phyloP scores from a whole-genome alignment of 305 asterid species.

The Striga hermonthica region DNA sequence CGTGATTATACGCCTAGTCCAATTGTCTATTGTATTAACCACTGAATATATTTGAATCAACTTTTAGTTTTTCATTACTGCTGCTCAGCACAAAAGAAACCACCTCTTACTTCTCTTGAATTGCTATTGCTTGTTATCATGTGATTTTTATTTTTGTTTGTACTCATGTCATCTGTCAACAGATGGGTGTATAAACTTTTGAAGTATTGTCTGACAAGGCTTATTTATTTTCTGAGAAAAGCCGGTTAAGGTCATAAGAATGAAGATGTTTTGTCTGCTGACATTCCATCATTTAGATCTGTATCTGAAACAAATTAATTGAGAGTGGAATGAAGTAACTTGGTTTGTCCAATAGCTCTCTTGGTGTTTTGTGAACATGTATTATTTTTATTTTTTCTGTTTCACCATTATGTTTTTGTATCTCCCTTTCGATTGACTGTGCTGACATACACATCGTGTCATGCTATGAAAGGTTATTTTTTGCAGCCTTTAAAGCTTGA shows the following conservation, averaged over 20 bases:
- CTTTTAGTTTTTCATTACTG: too few relatives aligned
- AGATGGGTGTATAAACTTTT: background rate
- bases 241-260: background rate
- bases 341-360: background rate
- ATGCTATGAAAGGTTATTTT: background rate
- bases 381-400: background rate
- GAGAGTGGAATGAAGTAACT: background rate
- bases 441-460: background rate
- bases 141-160: background rate
- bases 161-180: background rate
- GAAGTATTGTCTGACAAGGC: background rate
- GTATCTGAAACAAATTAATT: background rate
- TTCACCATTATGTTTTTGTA: too few relatives aligned
- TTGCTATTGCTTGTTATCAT: too few relatives aligned
- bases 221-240: background rate
- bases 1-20: too few relatives aligned
- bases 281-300: constrained; percentile 11
- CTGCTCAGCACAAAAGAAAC: too few relatives aligned
- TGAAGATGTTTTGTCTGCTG: background rate
- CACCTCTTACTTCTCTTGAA: too few relatives aligned
- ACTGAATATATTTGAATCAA: too few relatives aligned
- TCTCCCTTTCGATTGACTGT: too few relatives aligned
- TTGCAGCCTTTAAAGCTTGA: constrained; percentile 3
- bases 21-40: too few relatives aligned
- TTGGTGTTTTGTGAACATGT: background rate